Conservation (phyloP, 495 filamentous ascomycete genomes). For the Penicillium silybi region DNA sequence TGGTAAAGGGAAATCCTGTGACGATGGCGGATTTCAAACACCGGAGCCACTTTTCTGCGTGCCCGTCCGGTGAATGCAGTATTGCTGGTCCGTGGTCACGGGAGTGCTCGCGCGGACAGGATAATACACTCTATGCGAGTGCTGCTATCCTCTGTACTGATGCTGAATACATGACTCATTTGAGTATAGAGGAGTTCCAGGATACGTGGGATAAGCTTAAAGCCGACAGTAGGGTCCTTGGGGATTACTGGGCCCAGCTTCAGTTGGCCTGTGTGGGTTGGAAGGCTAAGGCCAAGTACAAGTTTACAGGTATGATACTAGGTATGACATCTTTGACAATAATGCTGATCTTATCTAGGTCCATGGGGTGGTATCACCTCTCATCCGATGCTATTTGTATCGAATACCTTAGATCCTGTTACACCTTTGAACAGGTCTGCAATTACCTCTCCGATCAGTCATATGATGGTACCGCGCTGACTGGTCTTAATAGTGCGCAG, state of each 20-base stretch:
- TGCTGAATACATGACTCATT: constrained; percentile 38
- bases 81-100: constrained; percentile 35
- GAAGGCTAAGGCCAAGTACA: constrained; percentile 54
- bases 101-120: constrained; percentile 40
- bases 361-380: constrained; percentile 38
- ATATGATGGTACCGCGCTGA: not conserved
- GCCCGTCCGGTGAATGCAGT: constrained; percentile 38
- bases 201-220: constrained; percentile 42
- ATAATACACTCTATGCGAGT: constrained; percentile 37
- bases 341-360: constrained; percentile 16
- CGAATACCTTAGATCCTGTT: constrained; percentile 58
- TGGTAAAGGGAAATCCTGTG: constrained; percentile 52
- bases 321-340: not conserved
- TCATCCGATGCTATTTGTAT: constrained; percentile 58
- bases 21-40: constrained; percentile 48
- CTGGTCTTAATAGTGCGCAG: constrained; percentile 31
- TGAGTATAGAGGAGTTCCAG: constrained; percentile 42
- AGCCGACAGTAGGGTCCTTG: constrained; percentile 45
- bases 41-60: constrained; percentile 24
- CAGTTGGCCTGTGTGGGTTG: constrained; percentile 56
- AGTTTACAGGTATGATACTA: constrained; percentile 38
- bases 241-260: constrained; percentile 56
- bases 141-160: constrained; percentile 63
- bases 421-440: constrained; percentile 45
- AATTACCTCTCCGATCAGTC: no score